Conservation (phyloP, 2,329 filamentous ascomycete species). For the Verticillium albo-atrum region DNA sequence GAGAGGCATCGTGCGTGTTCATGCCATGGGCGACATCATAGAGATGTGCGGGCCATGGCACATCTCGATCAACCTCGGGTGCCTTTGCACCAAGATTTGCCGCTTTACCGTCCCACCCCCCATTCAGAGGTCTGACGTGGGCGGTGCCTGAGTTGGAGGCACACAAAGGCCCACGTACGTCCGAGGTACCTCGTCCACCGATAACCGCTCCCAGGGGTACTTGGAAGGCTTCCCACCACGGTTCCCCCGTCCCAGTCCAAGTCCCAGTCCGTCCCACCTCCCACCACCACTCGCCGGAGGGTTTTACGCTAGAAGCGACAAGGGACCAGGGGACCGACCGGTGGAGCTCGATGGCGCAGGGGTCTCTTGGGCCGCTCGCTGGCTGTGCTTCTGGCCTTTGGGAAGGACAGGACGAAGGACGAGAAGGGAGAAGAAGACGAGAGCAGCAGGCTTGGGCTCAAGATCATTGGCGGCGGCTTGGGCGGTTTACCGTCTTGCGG, state of each 20-base stretch:
- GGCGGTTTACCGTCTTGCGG: neutral
- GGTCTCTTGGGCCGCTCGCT: conserved; percentile 12
- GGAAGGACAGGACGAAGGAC: neutral
- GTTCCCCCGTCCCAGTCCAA: neutral
- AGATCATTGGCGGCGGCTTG: neutral
- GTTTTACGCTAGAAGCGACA: neutral
- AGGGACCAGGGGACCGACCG: neutral
- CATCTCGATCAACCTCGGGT: neutral
- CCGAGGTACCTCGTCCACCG: neutral
- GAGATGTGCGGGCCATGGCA: no score
- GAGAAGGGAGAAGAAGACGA: neutral
- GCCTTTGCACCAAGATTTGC: neutral
- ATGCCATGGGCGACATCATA: neutral
- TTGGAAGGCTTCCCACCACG: neutral
- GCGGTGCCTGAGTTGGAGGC: neutral
- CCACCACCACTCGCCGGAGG: neutral
- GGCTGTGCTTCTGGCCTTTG: neutral
- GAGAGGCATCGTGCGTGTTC: neutral
- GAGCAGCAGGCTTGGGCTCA: neutral
- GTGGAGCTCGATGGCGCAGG: conserved; percentile 5
- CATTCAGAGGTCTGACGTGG: neutral
- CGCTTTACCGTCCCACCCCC: neutral
- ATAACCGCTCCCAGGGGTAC: neutral
- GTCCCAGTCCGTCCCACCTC: neutral
- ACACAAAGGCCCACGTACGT: neutral